Percentiles rank a stretch among this genome's conserved stretches.
These are phyloP conservation scores for Kondoa malvinella DNA, from an alignment of 768 basidiomycete species.

Conservation along the genomic window DNA sequence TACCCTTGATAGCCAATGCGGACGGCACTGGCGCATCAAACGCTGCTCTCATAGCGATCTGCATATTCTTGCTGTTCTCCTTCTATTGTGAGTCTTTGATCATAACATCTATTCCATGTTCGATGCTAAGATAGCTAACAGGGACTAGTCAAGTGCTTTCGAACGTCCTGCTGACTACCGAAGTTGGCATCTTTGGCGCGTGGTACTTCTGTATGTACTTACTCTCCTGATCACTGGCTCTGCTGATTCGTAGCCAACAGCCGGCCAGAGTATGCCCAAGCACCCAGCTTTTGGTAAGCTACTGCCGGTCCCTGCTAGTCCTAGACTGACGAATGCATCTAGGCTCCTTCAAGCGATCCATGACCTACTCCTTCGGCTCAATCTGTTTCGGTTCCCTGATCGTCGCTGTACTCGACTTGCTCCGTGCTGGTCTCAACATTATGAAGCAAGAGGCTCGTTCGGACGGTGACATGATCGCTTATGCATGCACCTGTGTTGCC, in stretches of 20 bases:
- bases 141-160: slow-evolving; percentile 19
- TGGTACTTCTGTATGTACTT: slow-evolving; percentile 5
- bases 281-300: too few relatives aligned
- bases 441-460: slow-evolving; percentile 18
- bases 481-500: slow-evolving; percentile 19
- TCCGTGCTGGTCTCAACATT: slow-evolving; percentile 23
- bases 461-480: slow-evolving; percentile 22
- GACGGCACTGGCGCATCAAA: slow-evolving; percentile 16
- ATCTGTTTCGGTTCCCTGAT: slow-evolving; percentile 26
- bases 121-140: not conserved
- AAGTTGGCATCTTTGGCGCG: slow-evolving; percentile 26
- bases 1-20: too few relatives aligned
- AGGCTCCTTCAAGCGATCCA: slow-evolving; percentile 24
- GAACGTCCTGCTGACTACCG: slow-evolving; percentile 24
- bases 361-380: slow-evolving; percentile 26
- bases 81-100: slow-evolving; percentile 12
- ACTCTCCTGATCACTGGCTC: slow-evolving; percentile 14
- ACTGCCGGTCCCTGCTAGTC: too few relatives aligned
- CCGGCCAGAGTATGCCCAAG: too few relatives aligned
- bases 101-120: not conserved
- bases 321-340: too few relatives aligned
- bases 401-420: slow-evolving; percentile 27
- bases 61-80: slow-evolving; percentile 24
- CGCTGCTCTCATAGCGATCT: slow-evolving; percentile 20
- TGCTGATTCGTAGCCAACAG: too few relatives aligned